Conservation (phyloP, 2,329 filamentous ascomycete species). For the Penicillium sp. region DNA sequence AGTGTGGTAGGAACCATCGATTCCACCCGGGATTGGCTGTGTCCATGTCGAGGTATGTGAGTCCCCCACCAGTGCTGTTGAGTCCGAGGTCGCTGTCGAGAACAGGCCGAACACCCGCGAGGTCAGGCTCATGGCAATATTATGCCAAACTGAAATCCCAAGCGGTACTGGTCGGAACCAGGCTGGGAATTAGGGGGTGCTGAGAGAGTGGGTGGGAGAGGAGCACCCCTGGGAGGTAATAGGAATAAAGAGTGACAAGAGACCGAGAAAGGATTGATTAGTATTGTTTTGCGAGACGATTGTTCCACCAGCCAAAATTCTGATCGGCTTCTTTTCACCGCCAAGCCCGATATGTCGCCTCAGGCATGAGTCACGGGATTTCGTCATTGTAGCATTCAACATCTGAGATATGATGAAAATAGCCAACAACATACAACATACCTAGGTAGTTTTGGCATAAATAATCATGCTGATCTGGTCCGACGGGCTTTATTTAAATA, state of each 20-base stretch:
- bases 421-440: too few species aligned
- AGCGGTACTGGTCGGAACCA: constrained; percentile 28
- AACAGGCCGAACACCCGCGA: constrained; percentile 55
- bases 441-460: background rate
- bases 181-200: constrained; percentile 27
- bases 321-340: constrained; percentile 34
- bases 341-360: constrained; percentile 22
- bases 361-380: constrained; percentile 7
- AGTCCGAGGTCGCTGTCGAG: constrained; percentile 40
- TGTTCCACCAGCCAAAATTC: constrained; percentile 32
- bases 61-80: constrained; percentile 23
- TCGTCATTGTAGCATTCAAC: background rate
- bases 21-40: constrained; percentile 23
- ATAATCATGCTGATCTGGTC: too few species aligned
- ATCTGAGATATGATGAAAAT: background rate
- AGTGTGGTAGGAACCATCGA: constrained; percentile 10
- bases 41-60: constrained; percentile 29
- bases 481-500: background rate
- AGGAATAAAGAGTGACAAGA: constrained; percentile 19
- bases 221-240: constrained; percentile 15
- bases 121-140: constrained; percentile 56
- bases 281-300: constrained; percentile 4
- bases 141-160: constrained; percentile 28
- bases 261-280: constrained; percentile 3
- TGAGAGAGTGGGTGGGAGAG: constrained; percentile 9